Base-by-base conservation (phyloP, 495 filamentous ascomycete species). In the Aspergillus ellipticus region DNA sequence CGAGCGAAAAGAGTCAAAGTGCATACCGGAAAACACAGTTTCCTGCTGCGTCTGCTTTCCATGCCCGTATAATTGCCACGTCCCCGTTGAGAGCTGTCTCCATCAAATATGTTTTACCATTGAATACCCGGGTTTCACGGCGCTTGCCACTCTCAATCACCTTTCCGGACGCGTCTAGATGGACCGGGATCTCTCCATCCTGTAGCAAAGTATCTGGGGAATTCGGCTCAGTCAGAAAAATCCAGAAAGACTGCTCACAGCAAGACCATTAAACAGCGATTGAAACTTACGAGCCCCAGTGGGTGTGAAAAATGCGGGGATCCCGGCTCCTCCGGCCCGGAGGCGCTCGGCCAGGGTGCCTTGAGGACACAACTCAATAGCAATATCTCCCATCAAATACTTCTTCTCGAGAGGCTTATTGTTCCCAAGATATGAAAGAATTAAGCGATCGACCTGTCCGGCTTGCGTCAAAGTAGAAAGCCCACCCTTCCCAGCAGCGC, bases 291-390 rank as follows among this genome's bases (percentile, higher is more conserved):
- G 88, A 59, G 86, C 86, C 33, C 86, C 92, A 0, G 92, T 90
- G 2, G 92, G 89, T 0, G 92, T 96, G 66, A 89, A 96, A 63
- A 96, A 96, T 0, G 92, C 92, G 4, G 92, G 92, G 43, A 96
- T 86, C 1, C 92, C 92, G 37, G 88, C 89, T 20, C 91, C 92
- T 50, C 90, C 92, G 21, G 89, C 86, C 8, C 90, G 79, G 66
- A 91, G 85, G 5, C 91, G 78, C 73, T 96, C 92, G 4, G 92
- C 92, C 54, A 96, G 75, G 0, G 92, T 96, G 17, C 92, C 92
- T 63, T 96, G 92, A 0, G 92, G 92, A 13, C 88, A 92, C 45
- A 96, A 79, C 66, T 96, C 92, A 20, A 96, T 82, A 54, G 88
- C 84, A 58, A 96, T 86, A 53, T 91, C 79, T 17, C 92, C 92